A percentile compares a stretch with the other conserved stretches of the same genome.
These are phyloP conservation scores for Pulveroboletus sp. DNA, from an alignment of 768 basidiomycete species.

Conservation along the genomic window DNA sequence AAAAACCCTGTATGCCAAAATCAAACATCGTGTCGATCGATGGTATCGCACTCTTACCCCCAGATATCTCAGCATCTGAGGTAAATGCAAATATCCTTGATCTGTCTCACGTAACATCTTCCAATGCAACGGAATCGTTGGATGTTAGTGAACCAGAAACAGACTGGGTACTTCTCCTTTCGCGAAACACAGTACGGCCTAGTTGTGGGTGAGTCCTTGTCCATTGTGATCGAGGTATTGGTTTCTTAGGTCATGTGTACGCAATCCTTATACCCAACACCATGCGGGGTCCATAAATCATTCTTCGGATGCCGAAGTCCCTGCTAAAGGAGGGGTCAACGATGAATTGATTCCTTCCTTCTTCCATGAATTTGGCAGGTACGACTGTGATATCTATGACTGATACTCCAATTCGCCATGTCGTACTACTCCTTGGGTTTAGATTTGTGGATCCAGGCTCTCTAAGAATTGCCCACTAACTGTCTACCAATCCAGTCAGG, in stretches of 20 bases:
- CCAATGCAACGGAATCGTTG: conserved; percentile 3
- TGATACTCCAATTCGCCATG: background rate
- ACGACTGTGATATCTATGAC: background rate
- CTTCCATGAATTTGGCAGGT: background rate
- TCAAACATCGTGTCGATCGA: too few species aligned
- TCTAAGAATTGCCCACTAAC: background rate
- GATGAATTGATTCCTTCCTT: background rate
- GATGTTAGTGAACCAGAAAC: background rate
- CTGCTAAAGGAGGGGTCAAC: too few species aligned
- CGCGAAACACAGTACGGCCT: too few species aligned
- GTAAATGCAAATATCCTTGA: conserved; percentile 1
- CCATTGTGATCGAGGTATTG: too few species aligned
- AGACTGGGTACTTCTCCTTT: background rate
- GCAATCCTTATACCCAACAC: too few species aligned
- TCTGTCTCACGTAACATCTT: background rate
- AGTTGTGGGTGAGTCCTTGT: too few species aligned
- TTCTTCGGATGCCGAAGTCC: too few species aligned
- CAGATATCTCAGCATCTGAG: conserved; percentile 1
- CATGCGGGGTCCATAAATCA: too few species aligned
- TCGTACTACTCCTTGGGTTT: background rate
- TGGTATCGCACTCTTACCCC: background rate
- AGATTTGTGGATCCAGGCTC: background rate
- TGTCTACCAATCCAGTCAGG: background rate
- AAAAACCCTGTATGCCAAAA: too few species aligned
- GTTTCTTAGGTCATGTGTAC: background rate